Conservation (phyloP, 2,329 filamentous ascomycete genomes). For the Diaporthe nobilis region DNA sequence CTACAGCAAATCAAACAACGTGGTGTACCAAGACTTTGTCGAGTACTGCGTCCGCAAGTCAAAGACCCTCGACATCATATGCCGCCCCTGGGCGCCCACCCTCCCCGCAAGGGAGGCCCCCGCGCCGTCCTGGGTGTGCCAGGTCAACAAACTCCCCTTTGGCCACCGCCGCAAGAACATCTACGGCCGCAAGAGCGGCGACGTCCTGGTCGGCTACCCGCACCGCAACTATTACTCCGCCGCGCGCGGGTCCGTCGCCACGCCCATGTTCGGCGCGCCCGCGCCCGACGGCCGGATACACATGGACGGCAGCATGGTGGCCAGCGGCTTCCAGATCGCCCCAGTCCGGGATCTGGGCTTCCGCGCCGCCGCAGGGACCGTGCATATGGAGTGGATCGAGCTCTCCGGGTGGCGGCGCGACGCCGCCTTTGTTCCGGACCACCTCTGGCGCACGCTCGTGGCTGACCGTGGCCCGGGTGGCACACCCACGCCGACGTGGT, state of each 20-base stretch:
- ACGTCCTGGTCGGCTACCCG: background rate
- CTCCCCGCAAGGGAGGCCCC: background rate
- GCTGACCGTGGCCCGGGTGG: background rate
- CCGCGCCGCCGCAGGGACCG: background rate
- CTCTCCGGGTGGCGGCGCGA: background rate
- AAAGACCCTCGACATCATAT: background rate
- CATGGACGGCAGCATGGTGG: background rate
- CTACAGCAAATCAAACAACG: background rate
- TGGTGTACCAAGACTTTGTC: background rate
- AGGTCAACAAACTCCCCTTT: background rate
- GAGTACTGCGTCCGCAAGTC: background rate
- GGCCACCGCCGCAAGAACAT: background rate
- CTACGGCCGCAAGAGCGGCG: background rate
- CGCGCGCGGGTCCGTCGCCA: background rate
- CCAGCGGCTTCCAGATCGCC: background rate
- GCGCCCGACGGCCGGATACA: background rate
- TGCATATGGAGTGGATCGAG: background rate
- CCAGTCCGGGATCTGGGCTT: background rate
- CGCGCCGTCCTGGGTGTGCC: background rate
- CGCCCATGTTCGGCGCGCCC: background rate
- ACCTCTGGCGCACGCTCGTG: background rate
- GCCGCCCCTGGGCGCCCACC: background rate
- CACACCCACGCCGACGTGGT: background rate
- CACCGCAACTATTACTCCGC: constrained; percentile 4
- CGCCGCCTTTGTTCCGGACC: background rate